Evolutionary conservation across 768 basidiomycete species (phyloP), one percentile per base, ranked within the genome.

Genomic region (Crepidotus variabilis): DNA sequence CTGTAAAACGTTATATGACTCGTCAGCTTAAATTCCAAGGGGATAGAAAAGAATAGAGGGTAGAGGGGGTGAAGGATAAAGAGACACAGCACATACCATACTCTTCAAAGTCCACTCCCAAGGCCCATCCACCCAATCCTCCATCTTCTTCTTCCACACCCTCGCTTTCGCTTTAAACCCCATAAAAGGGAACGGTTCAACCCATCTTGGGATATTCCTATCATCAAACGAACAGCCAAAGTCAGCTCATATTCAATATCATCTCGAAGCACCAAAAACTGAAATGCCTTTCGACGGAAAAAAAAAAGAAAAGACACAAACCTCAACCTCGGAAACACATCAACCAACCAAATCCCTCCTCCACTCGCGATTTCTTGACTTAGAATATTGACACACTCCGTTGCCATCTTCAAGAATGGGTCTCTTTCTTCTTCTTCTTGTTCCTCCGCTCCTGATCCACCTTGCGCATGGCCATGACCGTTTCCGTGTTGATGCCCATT

Each of bases 101-200:
- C 76, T 79, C 13, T 74, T 72, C 69, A 82, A 80, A 53, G 84
- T 78, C 49, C 73, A 82, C 39, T 81, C 78, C 55, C 80, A 90
- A 6, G 88, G 87, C 55, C 72, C 71, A 28, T 90, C 81, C 18
- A 84, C 82, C 50, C 84, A 86, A 58, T 83, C 81, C 49, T 83
- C 78, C 69, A 88, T 80, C 70, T 78, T 79, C 28, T 74, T 75
- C 66, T 81, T 87, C 88, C 88, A 90, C 8, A 58, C 64, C 7
- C 56, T 69, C 0, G 87, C 86, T 56, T 85, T 85, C 18, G 71
- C 69, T 66, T 82, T 81, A 72, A 90, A 92, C 1, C 78, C 78
- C 4, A 83, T 78, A 10, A 87, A 87, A 20, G 90, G 90, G 48
- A 82, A 71, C 85, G 86, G 90, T 14, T 65, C 63, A 16, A 20